Evolutionary conservation across 129 eudicot genomes (phyloP), one percentile per base, ranked within the genome.

Genomic region (Mikania micrantha): DNA sequence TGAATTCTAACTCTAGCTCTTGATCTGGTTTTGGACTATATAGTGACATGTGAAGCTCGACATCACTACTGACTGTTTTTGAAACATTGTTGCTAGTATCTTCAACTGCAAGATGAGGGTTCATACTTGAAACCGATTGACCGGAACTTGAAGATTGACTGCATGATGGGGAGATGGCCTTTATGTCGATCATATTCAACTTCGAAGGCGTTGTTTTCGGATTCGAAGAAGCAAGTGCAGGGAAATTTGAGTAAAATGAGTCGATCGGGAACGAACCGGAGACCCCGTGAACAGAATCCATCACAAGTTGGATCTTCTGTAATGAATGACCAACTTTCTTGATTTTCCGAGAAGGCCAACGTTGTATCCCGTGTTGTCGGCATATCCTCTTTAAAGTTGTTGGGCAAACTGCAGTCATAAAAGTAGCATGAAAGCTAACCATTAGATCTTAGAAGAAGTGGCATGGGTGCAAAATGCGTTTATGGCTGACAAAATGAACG

Each of bases 261-360:
- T 82, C 90, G 60, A 92, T 81, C 40, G 85, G 95, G 27, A 88
- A 78, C 22, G 74, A 79, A 31, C 95, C 92, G 0, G 88, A 80
- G 7, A 90, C 85, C 40, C 96, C 96, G 7, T 86, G 90, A 56
- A 93, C 99, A 0, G 99, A 88, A 52, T 93, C 99, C 61, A 93
- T 88, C 57, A 93, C 96, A 24, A 84, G 88, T 47, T 84, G 95
- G 67, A 93, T 85, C 76, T 93, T 93, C 73, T 84, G 84, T 64
- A 93, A 66, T 20, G 99, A 93, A 73, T 86, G 95, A 53, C 95
- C 95, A 12, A 93, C 99, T 67, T 93, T 92, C 66, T 88, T 92
- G 67, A 92, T 92, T 76, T 88, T 92, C 31, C 98, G 88, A 67
- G 98, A 92, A 11, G 96, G 99, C 99, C 99, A 93, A 10, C 99